These are phyloP conservation scores for Claviceps fusiformis DNA, from an alignment of 2,329 filamentous ascomycete species.

Conservation along the genomic window DNA sequence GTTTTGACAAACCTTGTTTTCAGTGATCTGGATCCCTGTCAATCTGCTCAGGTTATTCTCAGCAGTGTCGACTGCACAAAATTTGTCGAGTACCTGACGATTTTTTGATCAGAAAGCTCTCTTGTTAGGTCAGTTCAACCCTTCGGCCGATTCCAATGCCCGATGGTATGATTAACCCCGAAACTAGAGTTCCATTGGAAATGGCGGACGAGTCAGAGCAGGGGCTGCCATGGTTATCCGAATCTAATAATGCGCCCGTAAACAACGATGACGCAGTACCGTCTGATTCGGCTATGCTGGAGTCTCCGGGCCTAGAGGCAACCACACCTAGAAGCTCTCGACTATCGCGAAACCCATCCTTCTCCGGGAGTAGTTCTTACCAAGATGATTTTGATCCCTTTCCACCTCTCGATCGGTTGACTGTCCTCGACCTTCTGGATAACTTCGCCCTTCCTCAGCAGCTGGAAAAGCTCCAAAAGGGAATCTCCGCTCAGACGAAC, in stretches of 20 bases:
- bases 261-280: conserved; percentile 28
- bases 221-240: background rate
- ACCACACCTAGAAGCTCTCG: conserved; percentile 34
- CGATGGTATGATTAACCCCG: background rate
- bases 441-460: conserved; percentile 84
- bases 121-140: background rate
- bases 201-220: conserved; percentile 1
- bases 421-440: conserved; percentile 85
- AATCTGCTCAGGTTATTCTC: background rate
- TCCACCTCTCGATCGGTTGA: conserved; percentile 77
- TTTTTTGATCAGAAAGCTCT: background rate
- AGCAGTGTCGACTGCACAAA: background rate
- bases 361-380: conserved; percentile 73
- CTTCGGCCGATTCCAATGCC: background rate
- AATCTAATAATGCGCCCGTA: conserved; percentile 26
- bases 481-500: conserved; percentile 68
- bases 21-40: background rate
- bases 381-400: conserved; percentile 81
- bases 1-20: background rate
- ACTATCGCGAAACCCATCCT: conserved; percentile 65
- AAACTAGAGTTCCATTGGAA: background rate
- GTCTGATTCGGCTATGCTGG: conserved; percentile 29
- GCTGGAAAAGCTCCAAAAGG: conserved; percentile 78
- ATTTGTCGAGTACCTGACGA: background rate
- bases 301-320: conserved; percentile 38